Evolutionary conservation across 495 filamentous ascomycete genomes (phyloP), one percentile per base, ranked within the genome.

Genomic region (Umbilicaria muhlenbergii): DNA sequence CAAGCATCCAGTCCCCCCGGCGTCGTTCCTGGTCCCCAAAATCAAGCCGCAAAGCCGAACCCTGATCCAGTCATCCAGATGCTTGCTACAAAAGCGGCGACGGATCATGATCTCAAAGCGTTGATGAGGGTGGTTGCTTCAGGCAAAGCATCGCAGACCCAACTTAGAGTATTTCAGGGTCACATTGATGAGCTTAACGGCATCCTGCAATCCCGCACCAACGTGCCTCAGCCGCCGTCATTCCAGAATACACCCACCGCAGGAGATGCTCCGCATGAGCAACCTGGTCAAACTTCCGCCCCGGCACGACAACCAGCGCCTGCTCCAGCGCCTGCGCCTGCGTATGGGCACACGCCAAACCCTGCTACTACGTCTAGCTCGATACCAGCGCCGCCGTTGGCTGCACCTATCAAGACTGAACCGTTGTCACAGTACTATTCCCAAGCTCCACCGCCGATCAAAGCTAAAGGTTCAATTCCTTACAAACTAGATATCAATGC

Each of bases 21-120:
- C n/a, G 42, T n/a, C 17, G 42, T n/a, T 34, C 12, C 7, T 32
- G 13, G 17, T 19, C 18, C 17, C 7, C 40, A 14, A 33, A 37
- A 37, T 31, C 49, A 47, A 36, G 43, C 48, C 12, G 37, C 53
- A 39, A 49, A 73, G 47, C 63, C 67, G 2, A 76, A 77, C 34
- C 75, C 83, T 3, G 92, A 99, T 58, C 92, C 92, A 3, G 92
- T 99, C 35, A 99, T 99, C 44, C 83, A 93, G 43, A 86, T 86
- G 58, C 64, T 99, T 35, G 92, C 92, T 2, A 84, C 85, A 47
- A 74, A 77, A 51, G 92, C 92, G 13, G 82, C 83, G 1, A 77
- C 81, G 14, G 83, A 99, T 56, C 78, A 82, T 2, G 74, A 86
- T 38, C 68, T 99, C n/a, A 88, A 94, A 52, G 77, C 79, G n/a